Evolutionary conservation across 176 grass and related monocot genomes (phyloP).

Genomic region (Bromus sterilis): DNA sequence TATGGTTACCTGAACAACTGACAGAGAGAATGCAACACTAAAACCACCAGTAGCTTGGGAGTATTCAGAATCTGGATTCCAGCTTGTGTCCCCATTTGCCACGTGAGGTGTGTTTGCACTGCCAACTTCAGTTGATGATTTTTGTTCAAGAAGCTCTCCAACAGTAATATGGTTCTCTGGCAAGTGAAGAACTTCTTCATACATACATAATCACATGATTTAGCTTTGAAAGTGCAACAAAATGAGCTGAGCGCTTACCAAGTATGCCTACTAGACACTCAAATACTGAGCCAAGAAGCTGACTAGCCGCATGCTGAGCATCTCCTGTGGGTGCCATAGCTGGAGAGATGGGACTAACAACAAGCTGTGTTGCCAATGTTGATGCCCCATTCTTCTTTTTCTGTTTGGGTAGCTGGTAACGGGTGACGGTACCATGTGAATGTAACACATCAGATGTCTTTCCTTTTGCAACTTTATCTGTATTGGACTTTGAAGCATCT

Average conservation of each 20-base stretch:
- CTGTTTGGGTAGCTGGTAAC: slow-evolving; percentile 52
- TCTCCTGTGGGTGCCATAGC: slow-evolving; percentile 72
- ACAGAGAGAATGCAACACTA: slow-evolving; percentile 78
- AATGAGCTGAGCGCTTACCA: slow-evolving; percentile 44
- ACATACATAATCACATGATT: slow-evolving; percentile 17
- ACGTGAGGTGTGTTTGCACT: slow-evolving; percentile 55
- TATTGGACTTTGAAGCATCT: slow-evolving; percentile 36
- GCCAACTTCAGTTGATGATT: slow-evolving; percentile 59
- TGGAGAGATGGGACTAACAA: slow-evolving; percentile 76
- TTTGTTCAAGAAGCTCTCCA: slow-evolving; percentile 90
- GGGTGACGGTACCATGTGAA: slow-evolving; percentile 38
- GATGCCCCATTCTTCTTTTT: slow-evolving; percentile 64
- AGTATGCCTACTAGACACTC: slow-evolving; percentile 71
- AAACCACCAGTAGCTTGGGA: slow-evolving; percentile 92
- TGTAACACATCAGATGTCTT: slow-evolving; percentile 19
- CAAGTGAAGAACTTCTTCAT: slow-evolving; percentile 25
- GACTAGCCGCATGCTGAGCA: slow-evolving; percentile 56
- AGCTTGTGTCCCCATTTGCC: slow-evolving; percentile 48
- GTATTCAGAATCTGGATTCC: slow-evolving; percentile 84
- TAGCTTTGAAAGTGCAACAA: slow-evolving; percentile 21
- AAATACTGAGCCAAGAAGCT: slow-evolving; percentile 76
- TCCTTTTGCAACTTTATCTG: slow-evolving; percentile 38
- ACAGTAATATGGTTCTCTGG: slow-evolving; percentile 92
- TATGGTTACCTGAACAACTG: slow-evolving; percentile 74
- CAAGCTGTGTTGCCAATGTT: slow-evolving; percentile 45